These are phyloP conservation scores for Pythium utonaiense DNA, from an alignment of 352 stramenopile species.

Conservation along the genomic window DNA sequence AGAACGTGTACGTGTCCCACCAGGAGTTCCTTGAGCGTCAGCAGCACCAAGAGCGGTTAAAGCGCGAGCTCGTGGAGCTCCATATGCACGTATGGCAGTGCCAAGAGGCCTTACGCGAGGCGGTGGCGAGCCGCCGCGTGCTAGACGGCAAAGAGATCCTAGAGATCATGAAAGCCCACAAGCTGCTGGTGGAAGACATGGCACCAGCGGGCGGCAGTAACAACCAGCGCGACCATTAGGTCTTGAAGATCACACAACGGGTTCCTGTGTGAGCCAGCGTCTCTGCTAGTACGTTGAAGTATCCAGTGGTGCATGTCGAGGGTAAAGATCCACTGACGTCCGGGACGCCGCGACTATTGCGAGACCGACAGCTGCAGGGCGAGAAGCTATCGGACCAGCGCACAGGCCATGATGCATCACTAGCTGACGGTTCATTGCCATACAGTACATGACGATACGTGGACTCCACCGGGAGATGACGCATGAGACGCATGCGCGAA, in stretches of 20 bases:
- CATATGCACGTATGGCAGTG: slow-evolving; percentile 33
- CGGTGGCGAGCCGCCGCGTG: slow-evolving; percentile 38
- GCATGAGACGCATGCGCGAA: too few species aligned
- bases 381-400: not conserved
- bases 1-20: slow-evolving; percentile 65
- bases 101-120: slow-evolving; percentile 38
- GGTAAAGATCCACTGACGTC: not conserved
- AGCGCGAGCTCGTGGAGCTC: slow-evolving; percentile 31
- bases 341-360: not conserved
- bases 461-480: too few species aligned
- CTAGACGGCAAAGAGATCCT: slow-evolving; percentile 53
- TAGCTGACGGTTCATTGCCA: too few species aligned
- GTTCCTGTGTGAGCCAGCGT: too few species aligned
- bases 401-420: too few species aligned
- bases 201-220: not conserved
- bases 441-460: too few species aligned
- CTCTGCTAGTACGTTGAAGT: too few species aligned
- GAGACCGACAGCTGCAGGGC: not conserved
- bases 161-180: slow-evolving; percentile 41
- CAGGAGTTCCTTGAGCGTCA: slow-evolving; percentile 37
- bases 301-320: not conserved
- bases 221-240: slow-evolving; percentile 29
- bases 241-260: not conserved
- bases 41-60: slow-evolving; percentile 30
- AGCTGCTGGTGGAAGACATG: slow-evolving; percentile 20